A percentile compares a stretch with the other conserved stretches of the same genome.
Conservation (phyloP, 1,139 yeast species). For the Pichia sp. region DNA sequence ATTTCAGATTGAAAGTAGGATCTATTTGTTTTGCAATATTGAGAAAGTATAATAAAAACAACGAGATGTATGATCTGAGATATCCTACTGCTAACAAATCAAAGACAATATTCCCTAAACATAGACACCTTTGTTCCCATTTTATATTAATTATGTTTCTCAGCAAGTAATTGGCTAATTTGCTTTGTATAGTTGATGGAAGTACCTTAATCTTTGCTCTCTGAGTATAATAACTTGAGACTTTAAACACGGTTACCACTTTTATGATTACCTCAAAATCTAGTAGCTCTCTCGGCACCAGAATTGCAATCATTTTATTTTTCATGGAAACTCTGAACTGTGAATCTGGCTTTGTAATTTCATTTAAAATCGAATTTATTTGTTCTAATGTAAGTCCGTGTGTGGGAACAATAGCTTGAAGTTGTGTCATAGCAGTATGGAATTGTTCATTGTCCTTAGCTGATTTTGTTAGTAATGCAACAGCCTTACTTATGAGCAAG, state of each 20-base stretch:
- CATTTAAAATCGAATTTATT: slow-evolving; percentile 17
- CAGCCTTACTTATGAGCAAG: not conserved
- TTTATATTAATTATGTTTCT: slow-evolving; percentile 19
- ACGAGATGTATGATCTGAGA: slow-evolving; percentile 16
- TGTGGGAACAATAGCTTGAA: slow-evolving; percentile 20
- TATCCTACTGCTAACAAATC: slow-evolving; percentile 25
- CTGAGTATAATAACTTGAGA: slow-evolving; percentile 12
- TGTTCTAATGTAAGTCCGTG: slow-evolving; percentile 21
- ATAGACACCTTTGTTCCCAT: slow-evolving; percentile 16
- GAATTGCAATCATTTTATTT: slow-evolving; percentile 13
- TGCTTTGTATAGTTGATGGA: slow-evolving; percentile 14
- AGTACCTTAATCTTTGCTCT: slow-evolving; percentile 14
- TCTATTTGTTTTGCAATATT: slow-evolving; percentile 17
- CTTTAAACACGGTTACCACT: slow-evolving; percentile 19
- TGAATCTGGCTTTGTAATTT: slow-evolving; percentile 16
- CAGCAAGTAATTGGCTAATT: slow-evolving; percentile 16
- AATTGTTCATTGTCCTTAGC: not conserved
- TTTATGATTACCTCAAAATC: slow-evolving; percentile 19
- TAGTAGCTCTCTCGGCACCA: slow-evolving; percentile 19
- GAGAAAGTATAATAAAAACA: slow-evolving; percentile 18
- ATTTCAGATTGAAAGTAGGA: slow-evolving; percentile 14
- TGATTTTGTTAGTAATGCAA: not conserved
- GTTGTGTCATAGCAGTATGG: slow-evolving; percentile 1
- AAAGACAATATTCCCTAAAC: slow-evolving; percentile 21
- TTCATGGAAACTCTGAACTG: slow-evolving; percentile 13